Conservation (phyloP, 1,284 basidiomycete species). For the Pseudomicrostroma phylloplanum region DNA sequence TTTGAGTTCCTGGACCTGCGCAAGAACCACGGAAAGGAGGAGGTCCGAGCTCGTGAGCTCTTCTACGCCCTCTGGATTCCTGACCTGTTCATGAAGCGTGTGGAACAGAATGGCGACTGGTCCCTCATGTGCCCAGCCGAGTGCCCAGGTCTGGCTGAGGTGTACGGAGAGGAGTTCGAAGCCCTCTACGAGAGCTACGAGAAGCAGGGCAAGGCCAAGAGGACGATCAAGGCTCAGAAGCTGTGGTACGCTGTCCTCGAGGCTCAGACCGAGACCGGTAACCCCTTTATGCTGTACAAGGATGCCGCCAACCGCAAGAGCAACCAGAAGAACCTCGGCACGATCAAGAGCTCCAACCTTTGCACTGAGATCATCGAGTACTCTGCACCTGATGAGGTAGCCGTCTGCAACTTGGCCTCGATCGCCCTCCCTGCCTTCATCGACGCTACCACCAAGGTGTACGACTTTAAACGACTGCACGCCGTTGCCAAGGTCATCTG, state of each 20-base stretch:
- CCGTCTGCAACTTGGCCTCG: conserved; percentile 97
- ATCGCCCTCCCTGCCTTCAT: conserved; percentile 73
- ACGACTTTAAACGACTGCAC: conserved; percentile 93
- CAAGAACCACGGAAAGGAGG: conserved; percentile 99
- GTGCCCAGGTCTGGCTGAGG: conserved; percentile 82
- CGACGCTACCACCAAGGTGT: conserved; percentile 38
- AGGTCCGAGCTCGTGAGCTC: conserved; percentile 89
- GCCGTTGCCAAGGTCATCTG: conserved; percentile 69
- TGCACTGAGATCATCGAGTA: conserved; percentile 99
- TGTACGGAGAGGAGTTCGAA: conserved; percentile 87
- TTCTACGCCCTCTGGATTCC: conserved; percentile 99
- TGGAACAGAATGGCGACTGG: conserved; percentile 71
- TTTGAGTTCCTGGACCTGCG: conserved; percentile 97
- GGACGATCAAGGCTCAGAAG: conserved; percentile 89
- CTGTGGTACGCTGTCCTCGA: conserved; percentile 97
- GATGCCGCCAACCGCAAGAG: conserved; percentile 53
- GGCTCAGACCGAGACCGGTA: conserved; percentile 95
- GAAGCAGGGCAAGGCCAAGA: conserved; percentile 78
- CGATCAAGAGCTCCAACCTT: conserved; percentile 97
- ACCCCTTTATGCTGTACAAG: conserved; percentile 98
- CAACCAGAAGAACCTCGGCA: conserved; percentile 97
- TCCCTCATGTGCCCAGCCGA: conserved; percentile 97
- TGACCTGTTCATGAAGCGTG: conserved; percentile 68
- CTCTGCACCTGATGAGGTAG: conserved; percentile 92
- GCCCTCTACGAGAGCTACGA: conserved; percentile 84